Evolutionary conservation across 257 asterid genomes (phyloP), one percentile per base, ranked within the genome.

Genomic region (Ballota nigra): DNA sequence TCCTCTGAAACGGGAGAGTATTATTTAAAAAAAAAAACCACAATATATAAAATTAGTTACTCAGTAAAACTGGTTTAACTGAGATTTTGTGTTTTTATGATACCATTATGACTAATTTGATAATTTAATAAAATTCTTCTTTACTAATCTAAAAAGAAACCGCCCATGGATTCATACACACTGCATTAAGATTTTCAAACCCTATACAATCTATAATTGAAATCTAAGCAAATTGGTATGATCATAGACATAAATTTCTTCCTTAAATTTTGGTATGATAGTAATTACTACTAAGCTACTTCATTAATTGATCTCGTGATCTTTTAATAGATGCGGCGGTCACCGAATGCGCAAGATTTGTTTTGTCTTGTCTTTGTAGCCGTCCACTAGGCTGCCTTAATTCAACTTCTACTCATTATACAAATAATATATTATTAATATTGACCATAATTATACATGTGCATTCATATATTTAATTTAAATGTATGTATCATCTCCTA

Each of bases 271-370:
- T 68, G 68, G 5, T 8, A 59, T 29, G 40, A 5, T n/a, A 45
- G 22, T 5, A n/a, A n/a, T 47, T n/a, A 47, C 3, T n/a, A 5
- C 10, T n/a, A n/a, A n/a, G n/a, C n/a, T n/a, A 63, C n/a, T 33
- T 26, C 10, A 47, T 57, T 0, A 66, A 77, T 70, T 69, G 49
- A 77, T 77, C 68, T 52, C 74, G 77, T 77, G 80, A 80, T 75
- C 73, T 69, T n/a, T n/a, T 81, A 68, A 74, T 76, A 63, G 69
- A 77, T 69, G 74, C 75, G 79, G 82, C 80, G 78, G 77, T 72
- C 78, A 72, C 81, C 81, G 52, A 71, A 57, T 73, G 70, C 52
- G 61, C 72, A 74, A 80, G 75, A 77, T 70, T 59, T 70, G 63
- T 49, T 72, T 40, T 63, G 72, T 73, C 79, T 72, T 52, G 60